Evolutionary conservation across 192 early-diverging fungal genomes (phyloP).

Genomic region (Dimargaris xerosporica): DNA sequence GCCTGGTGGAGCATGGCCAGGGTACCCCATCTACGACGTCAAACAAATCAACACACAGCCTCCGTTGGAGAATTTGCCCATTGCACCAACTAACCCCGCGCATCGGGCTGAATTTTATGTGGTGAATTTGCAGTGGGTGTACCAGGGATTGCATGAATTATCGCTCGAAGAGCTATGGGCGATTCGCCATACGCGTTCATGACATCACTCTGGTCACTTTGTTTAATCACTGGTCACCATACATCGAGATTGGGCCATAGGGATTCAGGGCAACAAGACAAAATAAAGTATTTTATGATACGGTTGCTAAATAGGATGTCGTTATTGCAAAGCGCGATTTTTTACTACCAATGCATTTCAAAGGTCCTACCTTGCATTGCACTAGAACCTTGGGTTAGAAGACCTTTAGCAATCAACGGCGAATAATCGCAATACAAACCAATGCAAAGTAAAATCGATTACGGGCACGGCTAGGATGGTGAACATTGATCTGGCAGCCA

Average conservation of each 20-base stretch:
- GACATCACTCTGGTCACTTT: not conserved
- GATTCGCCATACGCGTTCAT: not conserved
- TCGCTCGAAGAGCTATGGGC: slow-evolving; percentile 8
- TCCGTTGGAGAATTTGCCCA: slow-evolving; percentile 4
- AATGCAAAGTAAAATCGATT: too few relatives aligned
- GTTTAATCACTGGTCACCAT: not conserved
- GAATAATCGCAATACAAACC: too few relatives aligned
- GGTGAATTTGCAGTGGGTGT: not conserved
- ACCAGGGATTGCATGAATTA: not conserved
- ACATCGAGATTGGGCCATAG: not conserved
- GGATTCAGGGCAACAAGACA: not conserved
- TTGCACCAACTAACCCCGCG: slow-evolving; percentile 1
- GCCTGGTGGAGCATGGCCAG: too few relatives aligned
- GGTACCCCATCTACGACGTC: too few relatives aligned
- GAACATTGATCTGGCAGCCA: too few relatives aligned
- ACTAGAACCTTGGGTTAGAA: too few relatives aligned
- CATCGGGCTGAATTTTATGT: slow-evolving; percentile 8
- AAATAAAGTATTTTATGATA: not conserved
- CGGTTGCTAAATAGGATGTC: not conserved
- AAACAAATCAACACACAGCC: not conserved
- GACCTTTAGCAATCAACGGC: too few relatives aligned
- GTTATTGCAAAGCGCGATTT: too few relatives aligned
- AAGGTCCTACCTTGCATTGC: too few relatives aligned
- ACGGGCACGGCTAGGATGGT: too few relatives aligned
- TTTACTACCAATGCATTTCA: too few relatives aligned